These are phyloP conservation scores for Lachnellula suecica DNA, from an alignment of 2,329 filamentous ascomycete genomes.

Conservation along the genomic window DNA sequence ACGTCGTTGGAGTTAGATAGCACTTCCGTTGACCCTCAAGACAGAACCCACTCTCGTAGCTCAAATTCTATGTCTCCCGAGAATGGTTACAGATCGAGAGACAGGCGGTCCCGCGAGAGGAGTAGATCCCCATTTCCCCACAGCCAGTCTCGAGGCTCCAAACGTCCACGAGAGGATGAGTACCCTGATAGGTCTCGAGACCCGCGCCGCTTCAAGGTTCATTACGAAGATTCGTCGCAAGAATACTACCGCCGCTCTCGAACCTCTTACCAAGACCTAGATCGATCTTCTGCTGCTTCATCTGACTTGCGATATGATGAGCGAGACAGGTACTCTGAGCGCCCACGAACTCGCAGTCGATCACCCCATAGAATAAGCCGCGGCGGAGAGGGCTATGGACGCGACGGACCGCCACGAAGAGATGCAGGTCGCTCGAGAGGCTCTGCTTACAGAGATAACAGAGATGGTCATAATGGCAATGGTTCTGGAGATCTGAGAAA, in stretches of 20 bases:
- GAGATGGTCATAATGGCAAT: conserved; percentile 23
- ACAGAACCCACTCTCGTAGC: conserved; percentile 64
- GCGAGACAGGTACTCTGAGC: conserved; percentile 48
- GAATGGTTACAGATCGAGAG: conserved; percentile 44
- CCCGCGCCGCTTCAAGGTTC: conserved; percentile 57
- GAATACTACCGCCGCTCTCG: conserved; percentile 48
- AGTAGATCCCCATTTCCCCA: conserved; percentile 54
- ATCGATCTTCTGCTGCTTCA: conserved; percentile 36
- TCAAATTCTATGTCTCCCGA: conserved; percentile 36
- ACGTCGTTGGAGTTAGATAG: conserved; percentile 75
- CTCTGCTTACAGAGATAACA: conserved; percentile 9
- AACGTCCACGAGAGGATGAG: conserved; percentile 65
- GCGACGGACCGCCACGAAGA: conserved; percentile 19
- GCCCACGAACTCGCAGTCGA: conserved; percentile 49
- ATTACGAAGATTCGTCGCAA: conserved; percentile 55
- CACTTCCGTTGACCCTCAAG: conserved; percentile 87
- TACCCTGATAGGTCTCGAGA: conserved; percentile 51
- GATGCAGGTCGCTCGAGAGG: conserved; percentile 19
- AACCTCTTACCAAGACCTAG: conserved; percentile 56
- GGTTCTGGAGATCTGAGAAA: conserved; percentile 42
- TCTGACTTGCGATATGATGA: conserved; percentile 46
- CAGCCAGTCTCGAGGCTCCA: conserved; percentile 52
- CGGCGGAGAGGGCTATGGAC: conserved; percentile 20
- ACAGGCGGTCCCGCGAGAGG: conserved; percentile 43
- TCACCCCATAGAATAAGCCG: conserved; percentile 45